A percentile compares a stretch with the other conserved stretches of the same genome.
phyloP scores from a whole-genome alignment of 1,284 basidiomycete genomes.

The Coniferiporia weirii region DNA sequence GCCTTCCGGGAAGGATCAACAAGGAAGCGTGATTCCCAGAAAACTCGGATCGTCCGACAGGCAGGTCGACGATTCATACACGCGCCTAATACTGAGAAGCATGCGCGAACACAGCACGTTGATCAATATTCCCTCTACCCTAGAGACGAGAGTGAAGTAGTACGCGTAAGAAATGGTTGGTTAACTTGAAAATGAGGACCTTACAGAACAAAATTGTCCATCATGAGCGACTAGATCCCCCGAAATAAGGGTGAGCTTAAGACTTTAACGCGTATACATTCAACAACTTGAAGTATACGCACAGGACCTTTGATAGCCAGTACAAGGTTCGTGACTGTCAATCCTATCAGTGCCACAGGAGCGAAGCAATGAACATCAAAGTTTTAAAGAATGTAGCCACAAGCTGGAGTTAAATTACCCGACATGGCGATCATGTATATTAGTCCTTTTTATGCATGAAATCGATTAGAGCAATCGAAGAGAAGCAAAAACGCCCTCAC shows the following conservation, averaged over 20 bases:
- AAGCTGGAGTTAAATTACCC: not conserved
- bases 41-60: not conserved
- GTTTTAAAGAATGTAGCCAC: not conserved
- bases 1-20: too few species aligned
- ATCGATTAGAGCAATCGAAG: not conserved
- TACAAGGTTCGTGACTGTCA: not conserved
- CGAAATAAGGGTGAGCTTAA: too few species aligned
- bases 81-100: not conserved
- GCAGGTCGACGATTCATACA: not conserved
- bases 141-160: not conserved
- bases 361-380: not conserved
- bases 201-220: not conserved
- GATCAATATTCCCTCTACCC: not conserved
- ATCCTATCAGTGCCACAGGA: not conserved
- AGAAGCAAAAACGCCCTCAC: not conserved
- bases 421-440: not conserved
- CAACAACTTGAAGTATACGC: not conserved
- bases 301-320: not conserved
- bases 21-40: too few species aligned
- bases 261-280: not conserved
- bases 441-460: not conserved
- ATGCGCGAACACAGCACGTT: constrained; percentile 1
- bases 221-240: not conserved
- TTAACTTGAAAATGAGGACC: not conserved
- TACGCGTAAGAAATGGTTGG: not conserved